Evolutionary conservation across 2,329 filamentous ascomycete genomes (phyloP), one percentile per base, ranked within the genome.

Genomic region (Thelonectria blattea): DNA sequence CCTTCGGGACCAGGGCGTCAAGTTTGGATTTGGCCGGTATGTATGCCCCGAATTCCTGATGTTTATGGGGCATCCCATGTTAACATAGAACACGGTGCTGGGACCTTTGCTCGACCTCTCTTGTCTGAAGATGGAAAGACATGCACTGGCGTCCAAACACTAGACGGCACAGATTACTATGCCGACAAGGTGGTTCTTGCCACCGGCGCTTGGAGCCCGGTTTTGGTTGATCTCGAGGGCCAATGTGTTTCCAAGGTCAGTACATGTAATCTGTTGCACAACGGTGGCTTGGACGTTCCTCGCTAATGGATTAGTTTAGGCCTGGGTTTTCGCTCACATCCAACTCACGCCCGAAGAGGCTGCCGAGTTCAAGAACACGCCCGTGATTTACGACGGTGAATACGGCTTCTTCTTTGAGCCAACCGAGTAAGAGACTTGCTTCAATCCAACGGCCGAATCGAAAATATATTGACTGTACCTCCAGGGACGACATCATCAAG

Each of bases 341-440:
- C 51, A 56, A 14, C n/a, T 59, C 8, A 55, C 51, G 3, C 51
- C 56, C 3, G 37, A 59, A 1, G 56, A 59, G 56, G 56, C 45
- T 32, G 32, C 45, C 5, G 6, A n/a, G 15, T 55, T 43, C 34
- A 59, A 56, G 37, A 27, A 59, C 15, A 37, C 45, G 12, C 56
- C 56, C 2, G 56, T 55, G 4, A 11, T 59, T 17, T 59, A 55
- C 37, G 51, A 59, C 42, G 45, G 56, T 11, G 56, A 50, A 37
- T 55, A 56, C n/a, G 56, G 56, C 8, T 59, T 59, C 45, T 59
- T 59, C 56, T 55, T 59, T 11, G 56, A 59, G 30, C 56, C 56
- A 5, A 59, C 8, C 22, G 56, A 55, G 56, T 59, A 59, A 32
- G 51, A 24, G 22, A 24, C 22, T 24, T 24, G 22, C 22, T 24